Evolutionary conservation across 83 land plant genomes (phyloP), one percentile per base, ranked within the genome.

Genomic region (Picea engelmannii): DNA sequence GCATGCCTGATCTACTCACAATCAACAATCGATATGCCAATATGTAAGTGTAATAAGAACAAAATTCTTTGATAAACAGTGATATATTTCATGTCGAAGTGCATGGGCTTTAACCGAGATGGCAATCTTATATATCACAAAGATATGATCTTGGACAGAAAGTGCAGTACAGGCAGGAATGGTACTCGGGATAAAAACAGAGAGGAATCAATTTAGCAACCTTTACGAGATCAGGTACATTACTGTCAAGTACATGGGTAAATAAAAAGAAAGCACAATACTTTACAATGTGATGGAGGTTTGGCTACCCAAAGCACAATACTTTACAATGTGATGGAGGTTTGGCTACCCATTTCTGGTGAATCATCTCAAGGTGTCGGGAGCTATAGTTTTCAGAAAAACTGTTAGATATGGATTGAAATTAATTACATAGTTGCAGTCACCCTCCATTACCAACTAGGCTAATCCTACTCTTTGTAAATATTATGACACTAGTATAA

Each of bases 281-380:
- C n/a, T n/a, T n/a, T n/a, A n/a, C n/a, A n/a, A n/a, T n/a, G n/a
- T n/a, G n/a, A n/a, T n/a, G n/a, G n/a, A n/a, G n/a, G n/a, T n/a
- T n/a, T n/a, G n/a, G n/a, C n/a, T n/a, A n/a, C n/a, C n/a, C n/a
- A 69, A 69, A 40, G 75, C 75, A 70, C 8, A 13, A 55, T 55
- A 55, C 60, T 55, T 55, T 13, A 55, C 60, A 55, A 55, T 55
- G 60, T 55, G 16, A 38, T 38, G 20, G 74, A 20, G n/a, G n/a
- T 40, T 44, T 44, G n/a, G 21, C n/a, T 70, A 70, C 75, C 42
- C 49, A 20, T 70, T 20, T 40, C 75, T 40, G 38, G 49, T 70
- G 47, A 69, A 69, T 40, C 47, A 69, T 69, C 42, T 70, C 38
- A 40, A 70, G 75, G 9, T 13, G 16, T 13, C 60, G 13, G 60